Conservation (phyloP, 345 rosid species). For the Draba incana region DNA sequence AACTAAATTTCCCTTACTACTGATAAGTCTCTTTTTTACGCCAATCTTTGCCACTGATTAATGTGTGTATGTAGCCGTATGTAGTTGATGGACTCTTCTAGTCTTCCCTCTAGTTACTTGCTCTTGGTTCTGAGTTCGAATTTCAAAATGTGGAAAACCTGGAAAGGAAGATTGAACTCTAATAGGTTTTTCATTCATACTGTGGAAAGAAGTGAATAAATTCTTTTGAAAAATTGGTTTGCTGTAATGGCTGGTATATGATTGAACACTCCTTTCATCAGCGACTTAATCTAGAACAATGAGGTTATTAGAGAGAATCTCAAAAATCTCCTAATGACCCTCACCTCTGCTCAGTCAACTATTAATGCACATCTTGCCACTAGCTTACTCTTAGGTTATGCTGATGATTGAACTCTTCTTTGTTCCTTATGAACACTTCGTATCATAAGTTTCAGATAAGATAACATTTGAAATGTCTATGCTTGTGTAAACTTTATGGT, state of each 20-base stretch:
- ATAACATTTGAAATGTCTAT: neutral
- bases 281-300: neutral
- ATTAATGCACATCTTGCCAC: neutral
- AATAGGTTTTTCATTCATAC: neutral
- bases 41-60: neutral
- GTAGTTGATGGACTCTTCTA: neutral
- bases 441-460: too few relatives aligned
- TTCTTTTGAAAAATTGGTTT: neutral
- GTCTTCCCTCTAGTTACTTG: constrained; percentile 5
- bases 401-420: neutral
- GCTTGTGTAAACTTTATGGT: too few relatives aligned
- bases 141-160: neutral
- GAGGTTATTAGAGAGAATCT: neutral
- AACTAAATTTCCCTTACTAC: neutral
- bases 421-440: neutral
- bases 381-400: neutral
- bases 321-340: neutral
- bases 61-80: neutral
- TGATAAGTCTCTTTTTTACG: neutral
- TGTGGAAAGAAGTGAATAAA: neutral
- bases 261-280: neutral
- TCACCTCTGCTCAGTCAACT: neutral
- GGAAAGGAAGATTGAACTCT: neutral
- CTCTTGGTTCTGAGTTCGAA: neutral
- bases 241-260: neutral